Percentiles rank a stretch among this genome's conserved stretches.
Evolutionary conservation across 148 eudicot genomes (phyloP).

Genomic region (Rhododendron simsii): DNA sequence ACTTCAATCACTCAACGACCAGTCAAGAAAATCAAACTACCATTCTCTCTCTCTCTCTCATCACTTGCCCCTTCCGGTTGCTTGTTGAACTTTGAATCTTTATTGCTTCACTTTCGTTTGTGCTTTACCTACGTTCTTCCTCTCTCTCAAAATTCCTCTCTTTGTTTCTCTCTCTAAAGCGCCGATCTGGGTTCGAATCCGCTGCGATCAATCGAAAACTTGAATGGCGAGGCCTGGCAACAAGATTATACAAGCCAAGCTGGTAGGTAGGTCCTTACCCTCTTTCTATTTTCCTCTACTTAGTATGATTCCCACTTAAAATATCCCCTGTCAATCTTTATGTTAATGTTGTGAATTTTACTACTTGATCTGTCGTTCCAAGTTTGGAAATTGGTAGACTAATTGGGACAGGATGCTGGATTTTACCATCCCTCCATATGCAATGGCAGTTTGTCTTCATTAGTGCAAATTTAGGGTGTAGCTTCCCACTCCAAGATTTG

Average conservation of each 20-base stretch:
- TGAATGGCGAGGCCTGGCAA: slow-evolving; percentile 37
- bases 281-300: neutral
- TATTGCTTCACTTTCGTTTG: neutral
- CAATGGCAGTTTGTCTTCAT: neutral
- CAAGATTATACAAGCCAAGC: slow-evolving; percentile 42
- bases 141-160: neutral
- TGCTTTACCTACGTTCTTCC: neutral
- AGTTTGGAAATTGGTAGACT: neutral
- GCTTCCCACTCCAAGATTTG: neutral
- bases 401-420: neutral
- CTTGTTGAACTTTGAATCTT: neutral
- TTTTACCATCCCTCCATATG: neutral
- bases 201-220: neutral
- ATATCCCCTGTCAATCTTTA: neutral
- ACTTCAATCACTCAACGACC: neutral
- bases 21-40: neutral
- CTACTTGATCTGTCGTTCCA: neutral
- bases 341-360: neutral
- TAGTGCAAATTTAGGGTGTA: neutral
- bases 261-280: slow-evolving; percentile 33
- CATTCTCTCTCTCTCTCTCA: neutral
- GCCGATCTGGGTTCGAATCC: neutral
- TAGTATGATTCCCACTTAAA: neutral
- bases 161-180: neutral
- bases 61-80: neutral